Evolutionary conservation across 1,284 basidiomycete species (phyloP).

Genomic region (Afroboletus lepidellus): DNA sequence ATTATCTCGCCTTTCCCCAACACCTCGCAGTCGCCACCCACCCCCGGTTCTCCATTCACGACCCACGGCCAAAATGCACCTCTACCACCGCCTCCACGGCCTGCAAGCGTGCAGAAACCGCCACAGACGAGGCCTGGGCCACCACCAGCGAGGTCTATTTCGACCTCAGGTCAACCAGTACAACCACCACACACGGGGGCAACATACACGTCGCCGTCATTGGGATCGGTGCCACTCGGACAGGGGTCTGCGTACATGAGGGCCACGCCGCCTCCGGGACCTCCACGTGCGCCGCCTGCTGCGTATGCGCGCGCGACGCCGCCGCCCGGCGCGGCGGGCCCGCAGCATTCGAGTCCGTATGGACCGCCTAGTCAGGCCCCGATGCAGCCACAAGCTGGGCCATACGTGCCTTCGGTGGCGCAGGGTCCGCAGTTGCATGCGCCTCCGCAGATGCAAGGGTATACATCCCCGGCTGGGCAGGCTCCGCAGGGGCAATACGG

Average conservation of each 20-base stretch:
- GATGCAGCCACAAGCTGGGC: conserved; percentile 35
- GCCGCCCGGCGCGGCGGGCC: conserved; percentile 37
- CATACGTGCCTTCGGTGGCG: conserved; percentile 35
- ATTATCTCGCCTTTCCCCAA: conserved; percentile 93
- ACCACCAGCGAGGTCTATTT: conserved; percentile 37
- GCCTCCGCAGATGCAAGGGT: conserved; percentile 25
- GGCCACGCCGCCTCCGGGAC: conserved; percentile 40
- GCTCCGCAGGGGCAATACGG: conserved; percentile 16
- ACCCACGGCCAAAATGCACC: conserved; percentile 41
- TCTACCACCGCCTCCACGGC: conserved; percentile 61
- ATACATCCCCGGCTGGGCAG: conserved; percentile 32
- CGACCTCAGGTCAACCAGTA: conserved; percentile 39
- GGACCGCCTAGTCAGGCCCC: conserved; percentile 28
- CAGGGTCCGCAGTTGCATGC: conserved; percentile 20
- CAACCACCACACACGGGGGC: conserved; percentile 36
- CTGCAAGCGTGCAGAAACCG: conserved; percentile 57
- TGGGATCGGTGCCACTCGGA: conserved; percentile 30
- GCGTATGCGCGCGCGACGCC: conserved; percentile 43
- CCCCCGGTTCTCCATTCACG: conserved; percentile 42
- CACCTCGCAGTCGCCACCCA: conserved; percentile 49
- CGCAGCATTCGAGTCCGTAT: conserved; percentile 32
- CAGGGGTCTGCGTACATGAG: conserved; percentile 35
- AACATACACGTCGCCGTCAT: conserved; percentile 41
- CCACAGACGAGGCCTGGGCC: conserved; percentile 39
- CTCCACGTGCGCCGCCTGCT: conserved; percentile 31